Base-by-base conservation (phyloP, 148 eudicot species). In the Cornus controversa region DNA sequence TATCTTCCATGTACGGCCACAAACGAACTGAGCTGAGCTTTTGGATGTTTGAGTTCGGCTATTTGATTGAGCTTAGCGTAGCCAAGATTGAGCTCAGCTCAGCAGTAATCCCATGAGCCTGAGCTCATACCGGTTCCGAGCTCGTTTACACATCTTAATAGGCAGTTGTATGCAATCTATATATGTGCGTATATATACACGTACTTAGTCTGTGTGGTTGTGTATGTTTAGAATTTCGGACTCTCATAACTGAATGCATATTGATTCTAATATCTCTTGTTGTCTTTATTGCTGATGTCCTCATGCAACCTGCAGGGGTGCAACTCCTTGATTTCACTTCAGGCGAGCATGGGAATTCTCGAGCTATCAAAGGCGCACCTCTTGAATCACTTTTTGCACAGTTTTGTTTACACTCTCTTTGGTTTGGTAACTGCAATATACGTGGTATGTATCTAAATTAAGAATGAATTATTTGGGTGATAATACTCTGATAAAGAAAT, bases 361-460 rank as follows among this genome's bases (percentile, higher is more conserved):
- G 90, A 76, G 80, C 91, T 76, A 89, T 96, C 53, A 93, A 96
- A 89, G 94, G 98, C 71, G 98, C 98, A 36, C 99, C 92, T 10
- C 84, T 82, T 36, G 86, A 84, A 42, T 93, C 98, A 65, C 90
- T 95, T 69, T 95, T 95, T 89, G 89, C 98, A 22, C 97, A 90
- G 82, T 93, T 93, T 82, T 93, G 99, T 83, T 80, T 93, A 65
- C 94, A 91, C 74, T 85, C 98, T 47, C 89, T 96, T 75, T 96
- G 99, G 99, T 89, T 95, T 80, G 94, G 96, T 29, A 88, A 89
- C 84, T 96, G 99, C 91, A 96, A 88, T 77, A 90, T 96, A 80
- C 98, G 98, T 50, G 99, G 99, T 96, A 90, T 76, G 84, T 47
- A 37, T 73, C 23, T 16, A 75, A 27, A 54, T 65, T 14, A 24